phyloP scores from a whole-genome alignment of 345 rosid species.

The Aethionema arabicum region DNA sequence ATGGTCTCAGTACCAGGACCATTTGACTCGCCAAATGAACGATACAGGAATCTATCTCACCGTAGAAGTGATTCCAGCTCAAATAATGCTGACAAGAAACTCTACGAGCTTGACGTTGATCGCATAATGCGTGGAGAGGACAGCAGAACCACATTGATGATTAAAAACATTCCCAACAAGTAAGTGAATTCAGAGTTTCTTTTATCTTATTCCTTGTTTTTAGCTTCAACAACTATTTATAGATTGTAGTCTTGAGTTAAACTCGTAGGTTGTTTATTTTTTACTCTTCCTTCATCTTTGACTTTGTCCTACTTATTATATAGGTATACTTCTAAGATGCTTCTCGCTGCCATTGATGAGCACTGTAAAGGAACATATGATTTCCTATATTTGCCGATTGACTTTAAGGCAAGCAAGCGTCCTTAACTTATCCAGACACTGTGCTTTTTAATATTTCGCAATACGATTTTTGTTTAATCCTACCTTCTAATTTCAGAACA shows the following conservation, averaged over 20 bases:
- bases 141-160: slow-evolving; percentile 85
- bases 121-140: slow-evolving; percentile 80
- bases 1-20: slow-evolving; percentile 61
- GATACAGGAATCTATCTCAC: slow-evolving; percentile 60
- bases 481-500: slow-evolving; percentile 53
- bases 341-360: slow-evolving; percentile 78
- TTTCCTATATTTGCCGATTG: slow-evolving; percentile 80
- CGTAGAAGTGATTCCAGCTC: slow-evolving; percentile 74
- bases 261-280: background rate
- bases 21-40: slow-evolving; percentile 72
- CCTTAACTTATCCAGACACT: background rate
- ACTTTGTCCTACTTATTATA: slow-evolving; percentile 17
- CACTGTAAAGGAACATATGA: slow-evolving; percentile 73
- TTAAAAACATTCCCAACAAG: slow-evolving; percentile 98
- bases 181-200: slow-evolving; percentile 37
- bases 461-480: background rate
- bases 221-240: slow-evolving; percentile 2
- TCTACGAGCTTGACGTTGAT: slow-evolving; percentile 83
- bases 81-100: slow-evolving; percentile 75
- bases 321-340: slow-evolving; percentile 86
- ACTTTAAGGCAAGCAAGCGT: slow-evolving; percentile 63
- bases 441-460: slow-evolving; percentile 16
- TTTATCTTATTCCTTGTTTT: slow-evolving; percentile 5
- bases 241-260: slow-evolving; percentile 2
- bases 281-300: slow-evolving; percentile 13